A percentile compares a stretch with the other conserved stretches of the same genome.
Conservation (phyloP, 2,329 filamentous ascomycete genomes). For the Nothophoma quercina region DNA sequence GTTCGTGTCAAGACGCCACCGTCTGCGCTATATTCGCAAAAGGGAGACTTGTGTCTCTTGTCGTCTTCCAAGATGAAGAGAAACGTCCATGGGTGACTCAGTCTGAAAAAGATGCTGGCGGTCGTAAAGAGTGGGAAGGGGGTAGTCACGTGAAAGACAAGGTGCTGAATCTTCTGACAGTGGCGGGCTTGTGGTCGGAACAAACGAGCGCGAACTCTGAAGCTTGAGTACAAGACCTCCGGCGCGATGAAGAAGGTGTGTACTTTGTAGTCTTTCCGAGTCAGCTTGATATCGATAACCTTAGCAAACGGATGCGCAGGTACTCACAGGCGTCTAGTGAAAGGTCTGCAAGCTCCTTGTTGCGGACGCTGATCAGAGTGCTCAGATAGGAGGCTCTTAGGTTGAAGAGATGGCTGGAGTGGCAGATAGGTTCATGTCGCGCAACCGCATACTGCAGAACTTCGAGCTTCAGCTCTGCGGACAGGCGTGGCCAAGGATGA, state of each 20-base stretch:
- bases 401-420: background rate
- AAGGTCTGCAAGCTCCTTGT: background rate
- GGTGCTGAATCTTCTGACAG: background rate
- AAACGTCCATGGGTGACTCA: background rate
- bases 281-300: too few relatives aligned
- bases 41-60: too few relatives aligned
- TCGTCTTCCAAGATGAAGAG: background rate
- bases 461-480: background rate
- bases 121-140: too few relatives aligned
- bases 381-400: background rate
- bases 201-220: background rate
- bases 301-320: background rate
- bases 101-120: too few relatives aligned
- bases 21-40: too few relatives aligned
- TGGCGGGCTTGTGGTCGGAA: background rate
- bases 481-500: background rate
- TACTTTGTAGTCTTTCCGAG: background rate
- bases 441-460: background rate
- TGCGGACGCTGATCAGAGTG: background rate
- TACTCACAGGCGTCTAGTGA: background rate
- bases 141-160: background rate
- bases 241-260: background rate
- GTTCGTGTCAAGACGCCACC: too few relatives aligned
- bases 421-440: background rate
- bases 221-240: too few relatives aligned